phyloP scores from a whole-genome alignment of 1,139 yeast species.

The Hyphopichia buzzinii region DNA sequence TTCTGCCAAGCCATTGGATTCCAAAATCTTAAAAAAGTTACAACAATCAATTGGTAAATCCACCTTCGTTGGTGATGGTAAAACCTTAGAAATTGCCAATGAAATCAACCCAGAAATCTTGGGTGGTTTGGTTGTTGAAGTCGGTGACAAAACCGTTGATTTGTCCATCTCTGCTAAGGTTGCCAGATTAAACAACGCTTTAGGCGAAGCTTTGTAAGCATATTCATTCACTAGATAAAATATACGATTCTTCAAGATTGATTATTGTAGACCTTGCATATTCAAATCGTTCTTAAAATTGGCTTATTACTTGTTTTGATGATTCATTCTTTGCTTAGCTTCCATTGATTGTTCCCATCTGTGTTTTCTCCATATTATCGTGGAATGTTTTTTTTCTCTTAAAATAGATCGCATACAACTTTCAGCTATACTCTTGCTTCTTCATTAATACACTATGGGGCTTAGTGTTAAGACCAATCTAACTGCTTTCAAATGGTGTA shows the following conservation, averaged over 20 bases:
- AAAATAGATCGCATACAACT: no score
- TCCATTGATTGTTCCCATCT: no score
- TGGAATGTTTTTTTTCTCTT: no score
- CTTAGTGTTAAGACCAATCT: neutral
- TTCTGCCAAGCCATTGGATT: constrained; percentile 82
- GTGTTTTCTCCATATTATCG: no score
- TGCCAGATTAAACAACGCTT: constrained; percentile 83
- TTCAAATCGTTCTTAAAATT: neutral
- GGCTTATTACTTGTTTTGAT: no score
- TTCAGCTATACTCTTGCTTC: no score
- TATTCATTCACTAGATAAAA: neutral
- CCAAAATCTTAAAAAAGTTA: constrained; percentile 75
- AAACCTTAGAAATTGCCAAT: constrained; percentile 82
- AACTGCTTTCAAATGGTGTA: constrained; percentile 15
- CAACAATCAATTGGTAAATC: constrained; percentile 78
- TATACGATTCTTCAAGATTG: neutral
- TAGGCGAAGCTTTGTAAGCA: constrained; percentile 78
- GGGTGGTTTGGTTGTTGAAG: constrained; percentile 95
- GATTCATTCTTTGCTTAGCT: no score
- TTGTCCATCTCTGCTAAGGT: constrained; percentile 83
- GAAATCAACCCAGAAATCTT: constrained; percentile 83
- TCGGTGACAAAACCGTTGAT: constrained; percentile 96
- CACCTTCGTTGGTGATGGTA: constrained; percentile 77
- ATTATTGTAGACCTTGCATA: neutral
- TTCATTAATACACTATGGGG: neutral